Evolutionary conservation across 176 grass and related monocot genomes (phyloP), one percentile per base, ranked within the genome.

Genomic region (Ensete glaucum): DNA sequence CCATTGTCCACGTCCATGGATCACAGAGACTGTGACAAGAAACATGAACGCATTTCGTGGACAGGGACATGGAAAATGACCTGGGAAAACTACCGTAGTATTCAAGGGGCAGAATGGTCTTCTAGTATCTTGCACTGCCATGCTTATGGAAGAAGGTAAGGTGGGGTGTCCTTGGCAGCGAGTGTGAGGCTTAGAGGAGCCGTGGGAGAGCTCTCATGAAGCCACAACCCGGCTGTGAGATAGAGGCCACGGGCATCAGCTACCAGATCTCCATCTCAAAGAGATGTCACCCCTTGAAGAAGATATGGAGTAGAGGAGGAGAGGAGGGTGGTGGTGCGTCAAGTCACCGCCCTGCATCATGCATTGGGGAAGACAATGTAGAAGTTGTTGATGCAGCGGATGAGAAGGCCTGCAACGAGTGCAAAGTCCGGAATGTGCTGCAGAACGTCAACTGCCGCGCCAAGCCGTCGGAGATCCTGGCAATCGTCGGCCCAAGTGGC

Each of bases 401-500:
- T 24, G 8, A 73, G 55, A 60, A 25, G 68, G 8, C 8, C 54
- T 14, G 21, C 17, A 23, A 9, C 64, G 15, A 79, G 48, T 71
- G 43, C 48, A 24, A 53, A 50, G 7, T 53, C n/a, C 82, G 87
- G 23, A 82, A 82, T 17, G 80, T 93, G 3, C 81, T 93, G 50
- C 86, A 80, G 77, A 83, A 87, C 78, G 90, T 93, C 43, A 55
- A 51, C 67, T 92, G 81, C 84, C 67, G 59, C 25, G 90, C 86
- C 1, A 82, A 79, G 60, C 81, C 84, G 8, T 75, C 67, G 22
- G 90, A 92, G 84, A 85, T 92, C 23, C 90, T 89, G 29, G 85
- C 90, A 60, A 86, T 92, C 75, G 81, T 92, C 9, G 86, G 89
- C 60, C 89, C 89, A 14, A 92, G 89, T 21, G 86, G 86, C 22